Conservation (phyloP, 2,329 filamentous ascomycete genomes). For the Colletotrichum sp. region DNA sequence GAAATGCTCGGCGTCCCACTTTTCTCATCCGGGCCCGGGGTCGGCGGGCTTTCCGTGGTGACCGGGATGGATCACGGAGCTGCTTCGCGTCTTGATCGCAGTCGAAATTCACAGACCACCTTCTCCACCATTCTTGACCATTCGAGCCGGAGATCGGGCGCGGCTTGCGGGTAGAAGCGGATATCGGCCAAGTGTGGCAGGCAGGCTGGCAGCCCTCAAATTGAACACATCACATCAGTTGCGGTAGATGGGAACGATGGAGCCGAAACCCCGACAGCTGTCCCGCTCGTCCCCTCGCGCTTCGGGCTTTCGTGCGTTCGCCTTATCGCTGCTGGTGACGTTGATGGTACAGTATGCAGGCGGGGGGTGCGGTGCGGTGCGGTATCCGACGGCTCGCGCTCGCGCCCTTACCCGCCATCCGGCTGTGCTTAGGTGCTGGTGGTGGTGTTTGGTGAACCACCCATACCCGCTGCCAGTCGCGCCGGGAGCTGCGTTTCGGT, state of each 20-base stretch:
- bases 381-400: background rate
- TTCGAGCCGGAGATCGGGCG: too few species aligned
- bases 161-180: background rate
- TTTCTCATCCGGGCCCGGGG: background rate
- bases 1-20: background rate
- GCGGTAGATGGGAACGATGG: background rate
- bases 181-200: background rate
- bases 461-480: background rate
- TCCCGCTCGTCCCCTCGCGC: background rate
- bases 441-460: background rate
- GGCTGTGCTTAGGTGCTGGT: background rate
- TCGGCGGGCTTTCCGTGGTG: background rate
- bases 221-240: background rate
- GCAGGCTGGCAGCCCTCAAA: background rate
- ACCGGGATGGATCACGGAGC: background rate
- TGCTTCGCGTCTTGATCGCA: fast-evolving
- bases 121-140: fast-evolving
- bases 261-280: background rate
- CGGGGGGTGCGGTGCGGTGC: background rate
- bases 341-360: background rate
- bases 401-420: background rate
- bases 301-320: background rate
- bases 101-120: too few species aligned
- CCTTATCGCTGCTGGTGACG: background rate
- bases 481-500: background rate